phyloP scores from a whole-genome alignment of 75 land plant genomes.

The Pinus albicaulis region DNA sequence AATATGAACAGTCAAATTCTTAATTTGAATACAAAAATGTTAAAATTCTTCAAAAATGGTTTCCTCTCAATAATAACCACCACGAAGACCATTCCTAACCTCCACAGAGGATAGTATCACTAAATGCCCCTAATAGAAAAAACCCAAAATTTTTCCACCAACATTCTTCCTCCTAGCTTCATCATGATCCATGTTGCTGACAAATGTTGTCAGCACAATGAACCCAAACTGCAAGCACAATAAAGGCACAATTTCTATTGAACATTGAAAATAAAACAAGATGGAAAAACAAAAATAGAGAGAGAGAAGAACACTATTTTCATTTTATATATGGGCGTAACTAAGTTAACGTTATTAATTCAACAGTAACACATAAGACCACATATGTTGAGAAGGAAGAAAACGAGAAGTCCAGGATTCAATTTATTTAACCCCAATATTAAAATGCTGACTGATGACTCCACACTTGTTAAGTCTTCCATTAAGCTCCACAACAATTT shows the following conservation, averaged over 20 bases:
- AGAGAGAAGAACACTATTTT: background rate
- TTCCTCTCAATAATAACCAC: no score
- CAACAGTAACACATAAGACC: background rate
- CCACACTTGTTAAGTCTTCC: slow-evolving; percentile 68
- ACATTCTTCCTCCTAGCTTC: slow-evolving; percentile 71
- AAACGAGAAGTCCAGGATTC: slow-evolving; percentile 31
- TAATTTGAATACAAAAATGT: no score
- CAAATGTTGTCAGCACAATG: slow-evolving; percentile 64
- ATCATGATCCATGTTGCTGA: slow-evolving; percentile 73
- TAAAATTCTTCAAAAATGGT: no score
- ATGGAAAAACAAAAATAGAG: background rate
- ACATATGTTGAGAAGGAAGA: background rate
- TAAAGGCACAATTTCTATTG: background rate
- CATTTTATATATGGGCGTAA: no score
- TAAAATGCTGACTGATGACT: slow-evolving; percentile 58
- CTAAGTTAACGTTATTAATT: no score
- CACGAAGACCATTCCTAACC: no score
- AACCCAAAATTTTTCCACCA: slow-evolving; percentile 65
- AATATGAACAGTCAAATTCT: no score
- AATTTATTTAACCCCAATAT: slow-evolving; percentile 46
- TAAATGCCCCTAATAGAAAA: slow-evolving; percentile 31
- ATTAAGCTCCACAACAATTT: slow-evolving; percentile 60
- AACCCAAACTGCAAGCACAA: slow-evolving; percentile 49
- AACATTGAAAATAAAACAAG: background rate
- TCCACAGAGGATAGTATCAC: no score